phyloP scores from a whole-genome alignment of 2,329 filamentous ascomycete genomes.

The Fusarium citri region DNA sequence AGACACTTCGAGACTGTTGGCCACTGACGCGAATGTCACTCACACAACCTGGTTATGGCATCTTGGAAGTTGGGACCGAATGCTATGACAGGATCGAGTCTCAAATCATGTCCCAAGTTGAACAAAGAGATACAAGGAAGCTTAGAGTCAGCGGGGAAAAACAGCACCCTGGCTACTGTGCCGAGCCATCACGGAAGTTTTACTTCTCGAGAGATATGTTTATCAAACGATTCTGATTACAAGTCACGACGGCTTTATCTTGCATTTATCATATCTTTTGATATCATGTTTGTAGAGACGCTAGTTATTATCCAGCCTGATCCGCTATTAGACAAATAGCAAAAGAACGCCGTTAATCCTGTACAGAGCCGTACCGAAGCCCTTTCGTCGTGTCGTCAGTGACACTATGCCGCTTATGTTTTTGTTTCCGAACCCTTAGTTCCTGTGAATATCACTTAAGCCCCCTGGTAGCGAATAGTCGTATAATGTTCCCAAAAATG shows the following conservation, averaged over 20 bases:
- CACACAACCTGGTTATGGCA: too few species aligned
- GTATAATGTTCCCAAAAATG: conserved; percentile 25
- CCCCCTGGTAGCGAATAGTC: conserved; percentile 19
- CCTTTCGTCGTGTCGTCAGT: conserved; percentile 5
- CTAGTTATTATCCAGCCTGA: conserved; percentile 32
- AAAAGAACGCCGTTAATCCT: conserved; percentile 38
- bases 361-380: conserved; percentile 27
- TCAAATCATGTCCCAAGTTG: neutral
- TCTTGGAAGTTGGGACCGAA: neutral
- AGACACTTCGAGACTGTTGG: neutral
- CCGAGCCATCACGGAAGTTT: neutral
- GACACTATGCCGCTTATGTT: conserved; percentile 15
- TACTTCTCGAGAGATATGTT: neutral
- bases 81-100: neutral
- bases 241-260: neutral
- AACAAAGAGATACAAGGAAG: neutral
- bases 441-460: conserved; percentile 11
- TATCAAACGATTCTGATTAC: neutral
- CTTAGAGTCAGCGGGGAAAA: neutral
- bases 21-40: neutral
- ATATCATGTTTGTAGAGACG: conserved; percentile 29
- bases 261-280: conserved; percentile 13
- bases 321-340: conserved; percentile 30
- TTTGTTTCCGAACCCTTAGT: conserved; percentile 17
- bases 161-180: neutral